Percentiles rank a stretch among this genome's conserved stretches.
Conservation (phyloP, 257 asterid species). For the Solanum sejunctum region DNA sequence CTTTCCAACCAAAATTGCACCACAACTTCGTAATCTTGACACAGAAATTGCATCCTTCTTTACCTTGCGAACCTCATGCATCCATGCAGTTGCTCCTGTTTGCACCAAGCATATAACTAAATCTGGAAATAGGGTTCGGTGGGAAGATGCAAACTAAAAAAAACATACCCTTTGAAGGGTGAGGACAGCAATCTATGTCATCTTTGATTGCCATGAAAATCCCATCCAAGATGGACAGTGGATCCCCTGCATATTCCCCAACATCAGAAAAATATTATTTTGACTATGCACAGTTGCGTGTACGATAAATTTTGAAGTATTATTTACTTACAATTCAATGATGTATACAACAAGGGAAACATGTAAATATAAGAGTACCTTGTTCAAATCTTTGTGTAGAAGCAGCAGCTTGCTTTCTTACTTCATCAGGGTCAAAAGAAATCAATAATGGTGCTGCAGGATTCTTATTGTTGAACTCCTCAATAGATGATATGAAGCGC, state of each 20-base stretch:
- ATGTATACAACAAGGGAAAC: no score
- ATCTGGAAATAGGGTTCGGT: background rate
- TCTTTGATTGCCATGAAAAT: constrained; percentile 84
- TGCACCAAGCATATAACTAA: constrained; percentile 6
- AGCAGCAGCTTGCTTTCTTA: constrained; percentile 82
- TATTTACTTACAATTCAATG: no score
- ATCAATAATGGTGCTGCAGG: constrained; percentile 62
- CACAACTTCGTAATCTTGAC: constrained; percentile 69
- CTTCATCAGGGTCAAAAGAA: constrained; percentile 65
- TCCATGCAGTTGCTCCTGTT: constrained; percentile 72
- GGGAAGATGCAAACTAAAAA: no score
- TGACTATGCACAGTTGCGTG: no score
- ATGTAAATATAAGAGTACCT: constrained; percentile 22
- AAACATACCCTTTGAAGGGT: constrained; percentile 30
- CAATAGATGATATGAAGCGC: constrained; percentile 69
- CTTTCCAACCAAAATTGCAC: constrained; percentile 87
- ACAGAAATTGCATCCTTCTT: constrained; percentile 59
- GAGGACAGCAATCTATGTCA: constrained; percentile 84
- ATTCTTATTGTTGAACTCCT: constrained; percentile 51
- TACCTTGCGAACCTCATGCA: constrained; percentile 60
- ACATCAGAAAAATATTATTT: no score
- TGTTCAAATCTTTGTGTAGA: constrained; percentile 86
- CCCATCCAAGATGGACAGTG: constrained; percentile 43
- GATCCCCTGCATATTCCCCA: no score
- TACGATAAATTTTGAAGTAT: no score